Conservation (phyloP, 371 early-diverging fungal genomes). For the Lichtheimia corymbifera region DNA sequence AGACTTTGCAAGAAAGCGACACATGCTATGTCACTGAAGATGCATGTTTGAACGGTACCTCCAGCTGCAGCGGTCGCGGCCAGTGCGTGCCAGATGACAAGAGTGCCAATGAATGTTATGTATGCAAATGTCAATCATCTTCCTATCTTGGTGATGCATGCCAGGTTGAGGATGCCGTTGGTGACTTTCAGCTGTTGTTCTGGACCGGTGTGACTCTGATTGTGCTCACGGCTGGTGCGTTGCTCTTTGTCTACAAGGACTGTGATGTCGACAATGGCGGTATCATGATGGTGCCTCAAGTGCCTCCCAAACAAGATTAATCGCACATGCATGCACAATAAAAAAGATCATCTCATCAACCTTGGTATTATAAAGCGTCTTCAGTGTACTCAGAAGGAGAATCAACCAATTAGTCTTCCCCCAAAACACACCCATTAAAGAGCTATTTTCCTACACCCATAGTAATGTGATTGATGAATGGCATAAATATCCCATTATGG, state of each 20-base stretch:
- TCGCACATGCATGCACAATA: not conserved
- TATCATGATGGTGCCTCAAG: constrained; percentile 36
- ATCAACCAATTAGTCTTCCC: no score
- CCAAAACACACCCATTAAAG: no score
- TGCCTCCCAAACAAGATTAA: constrained; percentile 52
- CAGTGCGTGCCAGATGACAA: constrained; percentile 24
- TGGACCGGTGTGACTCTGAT: constrained; percentile 46
- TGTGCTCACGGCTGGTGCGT: constrained; percentile 37
- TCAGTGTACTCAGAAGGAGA: no score
- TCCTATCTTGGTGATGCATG: constrained; percentile 35
- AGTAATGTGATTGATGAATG: no score
- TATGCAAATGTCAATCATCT: constrained; percentile 35
- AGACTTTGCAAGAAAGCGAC: not conserved
- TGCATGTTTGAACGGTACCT: constrained; percentile 34
- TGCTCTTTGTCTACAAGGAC: constrained; percentile 42
- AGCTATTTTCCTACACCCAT: no score
- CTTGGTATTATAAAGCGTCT: no score
- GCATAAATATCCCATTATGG: no score
- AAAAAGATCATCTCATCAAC: not conserved
- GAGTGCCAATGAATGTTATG: constrained; percentile 25
- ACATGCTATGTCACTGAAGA: constrained; percentile 23
- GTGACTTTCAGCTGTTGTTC: constrained; percentile 50
- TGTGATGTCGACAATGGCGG: constrained; percentile 36
- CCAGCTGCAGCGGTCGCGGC: constrained; percentile 38
- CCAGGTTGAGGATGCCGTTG: constrained; percentile 34